Conservation (phyloP, 208 protist species). For the Acanthamoeba royreba region DNA sequence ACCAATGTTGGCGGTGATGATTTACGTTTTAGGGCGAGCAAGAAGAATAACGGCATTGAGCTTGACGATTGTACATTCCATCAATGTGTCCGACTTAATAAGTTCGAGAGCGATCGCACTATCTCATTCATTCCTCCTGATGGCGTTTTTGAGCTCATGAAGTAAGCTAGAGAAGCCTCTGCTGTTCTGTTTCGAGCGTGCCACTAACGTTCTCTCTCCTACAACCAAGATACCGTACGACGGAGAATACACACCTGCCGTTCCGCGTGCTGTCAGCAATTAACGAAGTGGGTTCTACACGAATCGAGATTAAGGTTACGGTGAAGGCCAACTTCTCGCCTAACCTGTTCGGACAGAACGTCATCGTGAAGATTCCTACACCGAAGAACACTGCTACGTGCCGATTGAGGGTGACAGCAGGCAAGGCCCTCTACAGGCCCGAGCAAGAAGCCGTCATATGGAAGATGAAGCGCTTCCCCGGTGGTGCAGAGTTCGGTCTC, state of each 20-base stretch:
- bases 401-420: slow-evolving; percentile 80
- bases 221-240: slow-evolving; percentile 86
- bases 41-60: slow-evolving; percentile 51
- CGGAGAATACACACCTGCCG: slow-evolving; percentile 90
- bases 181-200: background rate
- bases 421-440: slow-evolving; percentile 90
- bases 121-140: slow-evolving; percentile 93
- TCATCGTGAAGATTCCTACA: slow-evolving; percentile 82
- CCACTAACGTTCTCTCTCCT: background rate
- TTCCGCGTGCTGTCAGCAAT: slow-evolving; percentile 91
- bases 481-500: slow-evolving; percentile 85
- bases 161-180: slow-evolving; percentile 46
- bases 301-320: slow-evolving; percentile 58
- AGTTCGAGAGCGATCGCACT: slow-evolving; percentile 89
- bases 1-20: background rate
- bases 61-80: slow-evolving; percentile 96
- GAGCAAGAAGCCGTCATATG: slow-evolving; percentile 89
- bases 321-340: slow-evolving; percentile 71
- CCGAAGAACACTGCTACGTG: slow-evolving; percentile 91
- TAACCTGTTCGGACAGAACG: slow-evolving; percentile 64
- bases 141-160: slow-evolving; percentile 97
- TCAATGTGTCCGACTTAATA: slow-evolving; percentile 94
- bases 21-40: background rate
- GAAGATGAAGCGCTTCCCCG: slow-evolving; percentile 84
- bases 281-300: slow-evolving; percentile 83